Evolutionary conservation across 306 rosid species (phyloP).

Genomic region (Cicer bijugum): DNA sequence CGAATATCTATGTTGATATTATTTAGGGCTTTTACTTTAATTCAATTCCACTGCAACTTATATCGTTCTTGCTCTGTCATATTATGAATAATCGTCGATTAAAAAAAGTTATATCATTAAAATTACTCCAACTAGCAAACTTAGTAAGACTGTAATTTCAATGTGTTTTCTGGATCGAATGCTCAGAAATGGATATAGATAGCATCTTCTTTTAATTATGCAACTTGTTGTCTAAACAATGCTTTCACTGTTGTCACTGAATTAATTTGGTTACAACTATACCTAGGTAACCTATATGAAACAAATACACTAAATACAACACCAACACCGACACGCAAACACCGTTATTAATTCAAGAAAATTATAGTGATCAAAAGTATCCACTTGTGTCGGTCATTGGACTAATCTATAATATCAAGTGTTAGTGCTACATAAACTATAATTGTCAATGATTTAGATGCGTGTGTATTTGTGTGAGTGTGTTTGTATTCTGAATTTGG

Average conservation of each 20-base stretch:
- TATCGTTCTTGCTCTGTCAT: not conserved
- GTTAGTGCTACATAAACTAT: not conserved
- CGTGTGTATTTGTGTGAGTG: not conserved
- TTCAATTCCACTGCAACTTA: conserved; percentile 22
- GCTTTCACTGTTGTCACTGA: not conserved
- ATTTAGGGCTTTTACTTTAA: conserved; percentile 28
- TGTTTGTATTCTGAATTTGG: not conserved
- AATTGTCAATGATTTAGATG: conserved; percentile 38
- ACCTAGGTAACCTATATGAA: too few species aligned
- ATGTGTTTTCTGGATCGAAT: conserved; percentile 21
- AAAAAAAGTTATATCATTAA: too few species aligned
- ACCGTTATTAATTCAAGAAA: not conserved
- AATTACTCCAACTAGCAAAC: not conserved
- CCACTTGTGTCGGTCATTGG: not conserved
- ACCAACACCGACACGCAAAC: too few species aligned
- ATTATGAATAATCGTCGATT: not conserved
- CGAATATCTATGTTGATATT: not conserved
- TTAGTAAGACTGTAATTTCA: conserved; percentile 19
- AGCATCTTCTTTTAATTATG: not conserved
- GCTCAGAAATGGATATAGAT: conserved; percentile 4
- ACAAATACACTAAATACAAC: not conserved
- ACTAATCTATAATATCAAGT: not conserved
- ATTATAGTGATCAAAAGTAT: not conserved
- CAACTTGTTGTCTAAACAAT: not conserved
- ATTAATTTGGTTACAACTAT: conserved; percentile 21